Percentiles rank a stretch among this genome's conserved stretches.
phyloP scores from a whole-genome alignment of 2,329 filamentous ascomycete genomes.

The Paraconiothyrium brasiliense region DNA sequence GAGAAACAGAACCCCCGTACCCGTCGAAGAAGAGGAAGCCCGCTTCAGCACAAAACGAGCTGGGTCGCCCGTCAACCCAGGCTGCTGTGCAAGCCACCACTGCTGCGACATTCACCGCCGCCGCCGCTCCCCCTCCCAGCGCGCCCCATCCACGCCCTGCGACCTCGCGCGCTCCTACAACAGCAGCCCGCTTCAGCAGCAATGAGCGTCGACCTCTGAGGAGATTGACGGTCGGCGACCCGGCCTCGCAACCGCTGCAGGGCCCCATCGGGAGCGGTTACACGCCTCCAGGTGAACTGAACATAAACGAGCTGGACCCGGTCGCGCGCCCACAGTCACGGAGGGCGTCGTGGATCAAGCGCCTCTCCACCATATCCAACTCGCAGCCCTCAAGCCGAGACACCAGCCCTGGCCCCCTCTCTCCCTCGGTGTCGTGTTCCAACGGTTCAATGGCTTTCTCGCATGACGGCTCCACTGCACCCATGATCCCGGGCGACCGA shows the following conservation, averaged over 20 bases:
- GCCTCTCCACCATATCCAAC: constrained; percentile 73
- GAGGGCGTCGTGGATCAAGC: constrained; percentile 74
- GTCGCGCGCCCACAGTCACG: constrained; percentile 40
- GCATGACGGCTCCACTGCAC: constrained; percentile 65
- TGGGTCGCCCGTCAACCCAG: constrained; percentile 39
- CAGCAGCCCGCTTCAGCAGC: constrained; percentile 35
- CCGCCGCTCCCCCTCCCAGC: constrained; percentile 33
- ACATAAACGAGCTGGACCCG: constrained; percentile 38
- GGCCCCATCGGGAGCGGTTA: constrained; percentile 31
- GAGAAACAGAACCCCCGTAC: constrained; percentile 54
- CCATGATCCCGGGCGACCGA: constrained; percentile 63
- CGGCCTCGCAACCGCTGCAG: constrained; percentile 28
- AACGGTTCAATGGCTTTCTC: constrained; percentile 63
- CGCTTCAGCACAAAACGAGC: constrained; percentile 42
- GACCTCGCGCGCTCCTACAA: constrained; percentile 37
- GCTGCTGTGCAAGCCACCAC: constrained; percentile 39
- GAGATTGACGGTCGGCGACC: constrained; percentile 45
- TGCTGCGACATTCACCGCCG: constrained; percentile 27
- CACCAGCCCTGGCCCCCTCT: constrained; percentile 72
- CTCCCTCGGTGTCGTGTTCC: constrained; percentile 71
- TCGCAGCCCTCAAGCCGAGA: constrained; percentile 70
- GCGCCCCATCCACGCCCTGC: constrained; percentile 33
- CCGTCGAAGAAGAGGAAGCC: constrained; percentile 52
- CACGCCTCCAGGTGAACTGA: constrained; percentile 30
- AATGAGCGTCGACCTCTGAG: constrained; percentile 46